These are phyloP conservation scores for Diplosphaera chodatii DNA, from an alignment of 139 green algal genomes.

Conservation along the genomic window DNA sequence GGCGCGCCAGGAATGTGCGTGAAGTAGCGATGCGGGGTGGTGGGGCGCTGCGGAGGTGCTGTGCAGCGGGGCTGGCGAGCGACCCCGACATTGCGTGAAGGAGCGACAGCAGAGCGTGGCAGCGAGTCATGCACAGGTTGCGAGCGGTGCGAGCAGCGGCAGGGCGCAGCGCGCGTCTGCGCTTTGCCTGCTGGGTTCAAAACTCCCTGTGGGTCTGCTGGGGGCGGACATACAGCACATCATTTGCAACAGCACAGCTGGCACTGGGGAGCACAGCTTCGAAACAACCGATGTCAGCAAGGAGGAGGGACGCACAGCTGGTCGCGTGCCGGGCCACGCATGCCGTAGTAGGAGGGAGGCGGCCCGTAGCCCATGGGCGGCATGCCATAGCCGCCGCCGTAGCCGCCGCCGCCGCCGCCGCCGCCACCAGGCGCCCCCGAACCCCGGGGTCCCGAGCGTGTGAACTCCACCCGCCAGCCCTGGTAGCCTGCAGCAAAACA, in stretches of 20 bases:
- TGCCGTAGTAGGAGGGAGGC: background rate
- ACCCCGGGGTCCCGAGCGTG: constrained; percentile 4
- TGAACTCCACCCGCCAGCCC: constrained; percentile 27
- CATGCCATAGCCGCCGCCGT: too few relatives aligned
- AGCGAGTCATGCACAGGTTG: background rate
- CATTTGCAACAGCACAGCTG: too few relatives aligned
- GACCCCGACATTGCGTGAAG: background rate
- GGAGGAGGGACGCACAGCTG: background rate
- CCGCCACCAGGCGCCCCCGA: constrained; percentile 3
- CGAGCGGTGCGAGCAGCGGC: background rate
- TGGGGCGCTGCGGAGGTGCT: too few relatives aligned
- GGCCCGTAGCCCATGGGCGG: constrained; percentile 7
- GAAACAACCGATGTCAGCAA: too few relatives aligned
- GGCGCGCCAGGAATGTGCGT: too few relatives aligned
- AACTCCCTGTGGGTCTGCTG: background rate
- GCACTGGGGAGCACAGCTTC: too few relatives aligned
- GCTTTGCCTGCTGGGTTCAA: background rate
- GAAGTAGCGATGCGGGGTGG: background rate
- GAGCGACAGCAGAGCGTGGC: background rate
- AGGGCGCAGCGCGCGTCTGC: background rate
- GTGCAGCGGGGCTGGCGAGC: too few relatives aligned
- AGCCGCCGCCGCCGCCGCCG: background rate
- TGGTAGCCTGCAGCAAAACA: constrained; percentile 17
- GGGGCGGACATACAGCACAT: too few relatives aligned
- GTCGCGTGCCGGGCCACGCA: background rate